phyloP scores from a whole-genome alignment of 2,329 filamentous ascomycete genomes.

The Fusarium brachygibbosum region DNA sequence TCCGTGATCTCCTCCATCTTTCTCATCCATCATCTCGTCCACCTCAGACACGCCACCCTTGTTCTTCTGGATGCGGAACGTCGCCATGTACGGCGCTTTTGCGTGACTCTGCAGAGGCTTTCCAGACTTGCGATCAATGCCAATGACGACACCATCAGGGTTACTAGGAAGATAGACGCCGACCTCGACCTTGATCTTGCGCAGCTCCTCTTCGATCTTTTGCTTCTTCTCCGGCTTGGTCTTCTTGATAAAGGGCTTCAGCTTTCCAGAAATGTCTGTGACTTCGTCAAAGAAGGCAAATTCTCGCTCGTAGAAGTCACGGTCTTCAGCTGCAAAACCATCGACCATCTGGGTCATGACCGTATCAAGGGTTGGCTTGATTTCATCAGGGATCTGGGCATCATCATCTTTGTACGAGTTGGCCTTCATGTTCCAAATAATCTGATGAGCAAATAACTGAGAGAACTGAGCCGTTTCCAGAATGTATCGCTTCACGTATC shows the following conservation, averaged over 20 bases:
- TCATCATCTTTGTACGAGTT: constrained; percentile 99
- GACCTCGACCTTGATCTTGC: constrained; percentile 96
- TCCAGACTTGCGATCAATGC: constrained; percentile 97
- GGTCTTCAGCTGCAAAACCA: constrained; percentile 84
- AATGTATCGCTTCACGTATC: constrained; percentile 97
- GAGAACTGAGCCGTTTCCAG: constrained; percentile 97
- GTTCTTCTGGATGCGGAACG: constrained; percentile 93
- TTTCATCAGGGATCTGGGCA: constrained; percentile 85
- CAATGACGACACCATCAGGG: constrained; percentile 95
- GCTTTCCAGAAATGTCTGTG: constrained; percentile 92
- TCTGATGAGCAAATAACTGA: constrained; percentile 98
- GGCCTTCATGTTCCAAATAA: constrained; percentile 99
- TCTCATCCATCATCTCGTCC: constrained; percentile 65
- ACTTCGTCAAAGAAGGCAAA: constrained; percentile 99
- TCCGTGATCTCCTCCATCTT: constrained; percentile 55
- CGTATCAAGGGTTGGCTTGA: constrained; percentile 93
- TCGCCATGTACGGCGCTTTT: constrained; percentile 99
- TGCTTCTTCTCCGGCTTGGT: constrained; percentile 98
- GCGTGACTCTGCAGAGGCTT: constrained; percentile 98
- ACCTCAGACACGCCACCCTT: constrained; percentile 66
- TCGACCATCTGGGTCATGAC: constrained; percentile 87
- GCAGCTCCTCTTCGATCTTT: constrained; percentile 98
- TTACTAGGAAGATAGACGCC: constrained; percentile 98
- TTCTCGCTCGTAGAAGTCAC: constrained; percentile 90
- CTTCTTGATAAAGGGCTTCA: constrained; percentile 92